These are phyloP conservation scores for Conticribra weissflogii DNA, from an alignment of 108 stramenopile genomes.

Conservation along the genomic window DNA sequence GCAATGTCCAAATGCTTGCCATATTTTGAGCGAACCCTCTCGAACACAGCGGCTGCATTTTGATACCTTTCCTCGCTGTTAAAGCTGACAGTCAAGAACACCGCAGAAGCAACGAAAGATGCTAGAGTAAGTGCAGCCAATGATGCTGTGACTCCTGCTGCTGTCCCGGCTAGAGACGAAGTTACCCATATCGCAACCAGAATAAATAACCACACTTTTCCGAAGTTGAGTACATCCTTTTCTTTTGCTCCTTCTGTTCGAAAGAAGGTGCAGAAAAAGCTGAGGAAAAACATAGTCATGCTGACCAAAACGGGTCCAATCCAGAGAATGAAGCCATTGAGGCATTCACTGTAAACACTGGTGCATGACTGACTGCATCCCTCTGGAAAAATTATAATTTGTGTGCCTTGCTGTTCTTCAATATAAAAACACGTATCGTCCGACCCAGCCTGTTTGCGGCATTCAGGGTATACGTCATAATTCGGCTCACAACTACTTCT, in stretches of 20 bases:
- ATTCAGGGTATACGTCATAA: conserved; percentile 38
- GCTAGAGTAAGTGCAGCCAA: conserved; percentile 48
- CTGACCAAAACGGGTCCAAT: conserved; percentile 46
- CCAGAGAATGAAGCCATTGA: conserved; percentile 56
- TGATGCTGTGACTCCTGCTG: conserved; percentile 42
- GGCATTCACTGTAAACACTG: conserved; percentile 41
- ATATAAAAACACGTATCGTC: conserved; percentile 33
- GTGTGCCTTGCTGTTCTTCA: conserved; percentile 2
- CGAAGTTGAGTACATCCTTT: conserved; percentile 52
- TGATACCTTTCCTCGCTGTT: conserved; percentile 16
- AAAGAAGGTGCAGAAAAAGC: conserved; percentile 58
- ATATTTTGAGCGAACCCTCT: conserved; percentile 43
- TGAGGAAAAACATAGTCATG: conserved; percentile 46
- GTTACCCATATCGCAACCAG: conserved; percentile 55
- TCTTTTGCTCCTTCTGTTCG: conserved; percentile 30
- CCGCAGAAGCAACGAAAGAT: conserved; percentile 43
- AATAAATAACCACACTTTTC: conserved; percentile 51
- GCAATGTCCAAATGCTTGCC: conserved; percentile 41
- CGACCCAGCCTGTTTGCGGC: conserved; percentile 19
- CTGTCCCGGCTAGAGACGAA: conserved; percentile 50
- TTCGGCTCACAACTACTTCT: conserved; percentile 40
- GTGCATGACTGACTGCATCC: conserved; percentile 28
- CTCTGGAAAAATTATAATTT: conserved; percentile 22
- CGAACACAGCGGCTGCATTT: conserved; percentile 21
- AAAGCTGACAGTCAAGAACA: conserved; percentile 43